Base-by-base conservation (phyloP, 495 filamentous ascomycete genomes). In the Annulohypoxylon stygium region DNA sequence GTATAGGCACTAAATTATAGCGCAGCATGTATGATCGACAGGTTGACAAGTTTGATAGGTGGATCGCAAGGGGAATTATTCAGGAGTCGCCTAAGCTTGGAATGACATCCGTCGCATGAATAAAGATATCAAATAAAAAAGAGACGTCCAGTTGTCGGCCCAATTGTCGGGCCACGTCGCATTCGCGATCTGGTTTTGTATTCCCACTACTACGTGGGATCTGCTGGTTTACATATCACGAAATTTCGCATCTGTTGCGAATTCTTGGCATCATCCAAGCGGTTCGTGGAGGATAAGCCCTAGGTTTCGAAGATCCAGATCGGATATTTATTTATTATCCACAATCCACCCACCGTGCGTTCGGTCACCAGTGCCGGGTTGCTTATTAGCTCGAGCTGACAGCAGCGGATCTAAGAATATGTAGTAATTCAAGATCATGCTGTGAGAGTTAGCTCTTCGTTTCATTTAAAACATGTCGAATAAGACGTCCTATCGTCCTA, bases 311-410 rank as follows among this genome's bases (percentile, higher is more conserved):
- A 70, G 72, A 70, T 67, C 72, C 18, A 70, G 60, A 65, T 70
- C 58, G 57, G 25, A 37, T 37, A 57, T 37, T 54, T 61, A 65
- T 62, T 36, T n/a, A 60, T 62, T 71, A 71, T 57, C 67, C 72
- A 75, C 64, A 68, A 68, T 57, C 67, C 72, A 75, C 64, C 20
- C 53, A 65, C 72, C 63, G 72, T 71, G 67, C 72, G 63, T 45
- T 34, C 61, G n/a, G 62, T 66, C 36, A 36, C 14, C 36, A 58
- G 60, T 25, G 39, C 30, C 54, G 60, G 65, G 10, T 60, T 51
- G 45, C 50, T 64, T 64, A 53, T 7, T 20, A 25, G 20, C 50
- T 54, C 30, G 16, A n/a, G 26, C 37, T 53, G 54, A 47, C 39
- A 18, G 39, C 37, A 18, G 57, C 34, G 25, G 47, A 66, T 66